Evolutionary conservation across 2,329 filamentous ascomycete species (phyloP).

Genomic region (Colletotrichum lini): DNA sequence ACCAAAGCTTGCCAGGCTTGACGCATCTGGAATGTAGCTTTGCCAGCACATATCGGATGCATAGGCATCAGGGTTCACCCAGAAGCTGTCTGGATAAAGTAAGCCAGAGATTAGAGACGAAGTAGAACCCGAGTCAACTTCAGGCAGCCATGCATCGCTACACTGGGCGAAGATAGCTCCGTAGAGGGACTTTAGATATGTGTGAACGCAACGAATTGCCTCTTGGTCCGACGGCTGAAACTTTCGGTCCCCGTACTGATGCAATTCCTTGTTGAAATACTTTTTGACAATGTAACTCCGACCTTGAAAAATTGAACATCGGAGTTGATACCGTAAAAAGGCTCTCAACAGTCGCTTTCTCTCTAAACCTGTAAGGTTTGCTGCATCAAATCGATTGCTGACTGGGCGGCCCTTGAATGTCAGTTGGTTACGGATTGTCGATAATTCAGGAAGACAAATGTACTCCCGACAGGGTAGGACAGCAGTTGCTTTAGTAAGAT

Average conservation of each 20-base stretch:
- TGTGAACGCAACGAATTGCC: not conserved
- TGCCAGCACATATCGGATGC: not conserved
- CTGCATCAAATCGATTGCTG: not conserved
- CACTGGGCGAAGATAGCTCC: not conserved
- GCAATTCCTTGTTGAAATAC: not conserved
- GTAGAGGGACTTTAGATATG: not conserved
- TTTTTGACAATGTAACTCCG: accelerated
- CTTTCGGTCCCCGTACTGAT: not conserved
- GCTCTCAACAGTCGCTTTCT: not conserved
- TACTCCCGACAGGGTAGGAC: not conserved
- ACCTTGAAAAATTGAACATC: no score
- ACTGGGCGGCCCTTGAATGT: not conserved
- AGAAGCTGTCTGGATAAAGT: not conserved
- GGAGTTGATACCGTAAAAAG: not conserved
- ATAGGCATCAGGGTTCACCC: not conserved
- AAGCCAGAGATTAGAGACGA: not conserved
- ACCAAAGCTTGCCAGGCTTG: not conserved
- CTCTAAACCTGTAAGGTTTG: not conserved
- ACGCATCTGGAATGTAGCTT: not conserved
- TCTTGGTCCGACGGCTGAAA: not conserved
- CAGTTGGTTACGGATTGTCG: not conserved
- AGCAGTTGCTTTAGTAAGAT: not conserved
- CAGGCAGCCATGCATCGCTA: not conserved
- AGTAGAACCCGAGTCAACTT: not conserved
- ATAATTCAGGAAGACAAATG: not conserved